Conservation (phyloP, 2,329 filamentous ascomycete species). For the Bertia moriformis region DNA sequence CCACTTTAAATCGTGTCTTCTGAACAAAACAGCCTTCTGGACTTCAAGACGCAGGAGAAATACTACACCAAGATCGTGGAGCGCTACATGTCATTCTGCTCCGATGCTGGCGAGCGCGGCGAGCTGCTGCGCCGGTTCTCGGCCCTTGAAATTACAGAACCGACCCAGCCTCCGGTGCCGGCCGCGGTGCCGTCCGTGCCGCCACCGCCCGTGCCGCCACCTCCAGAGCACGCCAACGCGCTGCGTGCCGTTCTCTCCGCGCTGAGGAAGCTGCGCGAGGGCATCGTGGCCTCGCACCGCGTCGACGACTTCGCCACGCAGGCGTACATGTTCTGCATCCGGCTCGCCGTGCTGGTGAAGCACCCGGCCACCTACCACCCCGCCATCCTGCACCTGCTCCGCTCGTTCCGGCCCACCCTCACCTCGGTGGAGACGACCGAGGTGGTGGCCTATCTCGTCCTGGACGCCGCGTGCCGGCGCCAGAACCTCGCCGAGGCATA, state of each 20-base stretch:
- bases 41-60: conserved; percentile 64
- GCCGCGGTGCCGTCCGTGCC: conserved; percentile 2
- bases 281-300: conserved; percentile 64
- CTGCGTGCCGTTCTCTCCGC: conserved; percentile 66
- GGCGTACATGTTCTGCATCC: conserved; percentile 82
- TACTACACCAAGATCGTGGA: conserved; percentile 82
- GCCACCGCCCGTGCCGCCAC: too few relatives aligned
- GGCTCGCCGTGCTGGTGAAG: conserved; percentile 64
- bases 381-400: conserved; percentile 66
- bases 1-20: conserved; percentile 18
- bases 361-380: conserved; percentile 84
- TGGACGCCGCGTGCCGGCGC: conserved; percentile 79
- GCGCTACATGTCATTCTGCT: conserved; percentile 81
- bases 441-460: conserved; percentile 64
- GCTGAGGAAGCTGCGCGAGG: conserved; percentile 83
- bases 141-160: conserved; percentile 31
- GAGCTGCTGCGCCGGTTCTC: conserved; percentile 65
- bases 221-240: too few relatives aligned
- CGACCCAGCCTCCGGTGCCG: not conserved
- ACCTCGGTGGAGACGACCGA: conserved; percentile 62
- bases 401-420: conserved; percentile 59
- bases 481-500: conserved; percentile 62
- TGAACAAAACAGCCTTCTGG: conserved; percentile 62
- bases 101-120: conserved; percentile 54
- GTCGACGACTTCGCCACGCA: conserved; percentile 71